Conservation (phyloP, 1,284 basidiomycete genomes). For the Ustanciosporium gigantosporum region DNA sequence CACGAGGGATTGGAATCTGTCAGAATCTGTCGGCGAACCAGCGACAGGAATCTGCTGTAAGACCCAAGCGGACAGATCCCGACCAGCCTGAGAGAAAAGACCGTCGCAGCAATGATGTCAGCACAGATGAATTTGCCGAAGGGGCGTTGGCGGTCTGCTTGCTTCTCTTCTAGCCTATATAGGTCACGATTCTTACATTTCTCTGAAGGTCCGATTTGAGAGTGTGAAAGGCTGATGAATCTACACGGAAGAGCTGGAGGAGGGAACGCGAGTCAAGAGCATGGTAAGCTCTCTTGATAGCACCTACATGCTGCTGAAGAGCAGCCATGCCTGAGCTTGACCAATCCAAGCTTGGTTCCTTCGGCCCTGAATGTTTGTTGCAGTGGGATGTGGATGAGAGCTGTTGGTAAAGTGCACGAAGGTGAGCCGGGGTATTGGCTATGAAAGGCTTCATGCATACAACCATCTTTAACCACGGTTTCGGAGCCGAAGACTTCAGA, state of each 20-base stretch:
- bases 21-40: slow-evolving; percentile 24
- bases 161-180: neutral
- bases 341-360: too few species aligned
- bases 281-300: slow-evolving; percentile 27
- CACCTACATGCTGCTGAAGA: slow-evolving; percentile 27
- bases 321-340: slow-evolving; percentile 24
- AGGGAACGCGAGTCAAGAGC: slow-evolving; percentile 13
- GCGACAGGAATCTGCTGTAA: slow-evolving; percentile 22
- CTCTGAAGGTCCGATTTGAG: slow-evolving; percentile 20
- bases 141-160: neutral
- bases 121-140: neutral
- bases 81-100: slow-evolving; percentile 5
- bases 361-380: too few species aligned
- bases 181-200: slow-evolving; percentile 9
- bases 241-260: slow-evolving; percentile 16
- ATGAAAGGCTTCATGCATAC: too few species aligned
- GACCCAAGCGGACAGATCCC: slow-evolving; percentile 21
- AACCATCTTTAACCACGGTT: too few species aligned
- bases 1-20: slow-evolving; percentile 38
- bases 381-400: too few species aligned
- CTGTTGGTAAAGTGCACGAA: too few species aligned
- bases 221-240: slow-evolving; percentile 16
- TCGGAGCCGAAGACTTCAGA: too few species aligned
- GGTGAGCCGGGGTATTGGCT: too few species aligned
- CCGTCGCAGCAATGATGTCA: neutral